phyloP scores from a whole-genome alignment of 352 stramenopile genomes.

The Pythium aquatile region DNA sequence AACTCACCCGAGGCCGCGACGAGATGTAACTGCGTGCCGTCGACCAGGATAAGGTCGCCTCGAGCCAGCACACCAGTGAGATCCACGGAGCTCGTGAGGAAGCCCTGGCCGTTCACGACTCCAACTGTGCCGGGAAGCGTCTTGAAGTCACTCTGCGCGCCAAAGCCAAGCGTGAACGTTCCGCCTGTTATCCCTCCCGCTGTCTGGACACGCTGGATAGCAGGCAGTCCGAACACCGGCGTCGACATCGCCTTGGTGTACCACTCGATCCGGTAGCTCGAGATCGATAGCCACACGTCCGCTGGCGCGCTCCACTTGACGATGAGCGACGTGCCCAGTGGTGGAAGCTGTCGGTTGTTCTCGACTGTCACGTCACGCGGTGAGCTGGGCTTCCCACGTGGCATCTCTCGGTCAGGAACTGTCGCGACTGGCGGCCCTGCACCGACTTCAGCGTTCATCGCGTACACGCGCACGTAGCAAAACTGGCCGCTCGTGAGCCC shows the following conservation, averaged over 20 bases:
- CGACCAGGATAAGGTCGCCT: constrained; percentile 83
- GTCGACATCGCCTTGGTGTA: constrained; percentile 51
- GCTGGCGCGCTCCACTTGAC: constrained; percentile 50
- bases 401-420: constrained; percentile 55
- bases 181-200: constrained; percentile 47
- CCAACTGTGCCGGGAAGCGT: constrained; percentile 51
- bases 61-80: constrained; percentile 81
- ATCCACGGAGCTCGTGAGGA: constrained; percentile 83
- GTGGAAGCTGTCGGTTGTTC: constrained; percentile 36
- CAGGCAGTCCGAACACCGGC: constrained; percentile 55
- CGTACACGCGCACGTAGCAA: constrained; percentile 73
- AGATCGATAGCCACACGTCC: constrained; percentile 27
- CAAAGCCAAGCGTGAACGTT: constrained; percentile 69
- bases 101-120: constrained; percentile 51
- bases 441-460: constrained; percentile 57
- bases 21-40: constrained; percentile 60
- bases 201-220: constrained; percentile 56
- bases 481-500: constrained; percentile 43
- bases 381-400: constrained; percentile 47
- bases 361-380: constrained; percentile 34
- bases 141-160: constrained; percentile 23
- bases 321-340: constrained; percentile 45
- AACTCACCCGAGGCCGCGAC: constrained; percentile 76
- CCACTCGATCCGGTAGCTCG: constrained; percentile 68
- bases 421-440: constrained; percentile 43